phyloP scores from a whole-genome alignment of 2,329 filamentous ascomycete genomes.

The Cryphonectria parasitica region DNA sequence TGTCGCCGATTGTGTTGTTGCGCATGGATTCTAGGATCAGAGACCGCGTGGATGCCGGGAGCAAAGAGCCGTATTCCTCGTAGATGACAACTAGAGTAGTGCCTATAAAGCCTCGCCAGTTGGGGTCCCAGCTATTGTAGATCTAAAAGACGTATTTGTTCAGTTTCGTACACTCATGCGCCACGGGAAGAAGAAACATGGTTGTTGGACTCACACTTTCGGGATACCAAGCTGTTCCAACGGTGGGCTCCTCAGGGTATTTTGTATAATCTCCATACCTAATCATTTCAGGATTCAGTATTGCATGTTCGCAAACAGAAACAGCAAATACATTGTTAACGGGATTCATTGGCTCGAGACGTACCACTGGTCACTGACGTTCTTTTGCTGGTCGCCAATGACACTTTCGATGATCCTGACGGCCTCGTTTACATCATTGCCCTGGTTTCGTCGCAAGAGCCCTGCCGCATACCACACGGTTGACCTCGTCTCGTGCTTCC shows the following conservation, averaged over 20 bases:
- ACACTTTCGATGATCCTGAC: constrained; percentile 58
- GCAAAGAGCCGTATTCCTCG: constrained; percentile 59
- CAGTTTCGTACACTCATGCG: neutral
- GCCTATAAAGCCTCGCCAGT: constrained; percentile 67
- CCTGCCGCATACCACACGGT: constrained; percentile 64
- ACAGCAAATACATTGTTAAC: no score
- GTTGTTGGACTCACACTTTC: constrained; percentile 9
- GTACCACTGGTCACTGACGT: constrained; percentile 58
- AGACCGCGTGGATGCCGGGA: constrained; percentile 41
- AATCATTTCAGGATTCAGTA: no score
- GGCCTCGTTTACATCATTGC: constrained; percentile 53
- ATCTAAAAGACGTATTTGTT: constrained; percentile 39
- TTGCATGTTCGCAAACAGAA: no score
- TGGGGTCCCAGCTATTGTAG: constrained; percentile 65
- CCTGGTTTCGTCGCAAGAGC: constrained; percentile 57
- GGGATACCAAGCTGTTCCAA: constrained; percentile 55
- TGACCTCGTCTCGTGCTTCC: constrained; percentile 61
- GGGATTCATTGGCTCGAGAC: constrained; percentile 25
- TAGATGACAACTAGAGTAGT: constrained; percentile 61
- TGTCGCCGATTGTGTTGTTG: constrained; percentile 61
- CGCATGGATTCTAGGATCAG: constrained; percentile 58
- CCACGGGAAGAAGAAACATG: neutral
- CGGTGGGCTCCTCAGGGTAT: constrained; percentile 60
- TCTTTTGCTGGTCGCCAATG: constrained; percentile 56
- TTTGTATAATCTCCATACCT: constrained; percentile 56